A percentile compares a stretch with the other conserved stretches of the same genome.
Evolutionary conservation across 495 filamentous ascomycete genomes (phyloP).

Genomic region (Immersiella caudata): DNA sequence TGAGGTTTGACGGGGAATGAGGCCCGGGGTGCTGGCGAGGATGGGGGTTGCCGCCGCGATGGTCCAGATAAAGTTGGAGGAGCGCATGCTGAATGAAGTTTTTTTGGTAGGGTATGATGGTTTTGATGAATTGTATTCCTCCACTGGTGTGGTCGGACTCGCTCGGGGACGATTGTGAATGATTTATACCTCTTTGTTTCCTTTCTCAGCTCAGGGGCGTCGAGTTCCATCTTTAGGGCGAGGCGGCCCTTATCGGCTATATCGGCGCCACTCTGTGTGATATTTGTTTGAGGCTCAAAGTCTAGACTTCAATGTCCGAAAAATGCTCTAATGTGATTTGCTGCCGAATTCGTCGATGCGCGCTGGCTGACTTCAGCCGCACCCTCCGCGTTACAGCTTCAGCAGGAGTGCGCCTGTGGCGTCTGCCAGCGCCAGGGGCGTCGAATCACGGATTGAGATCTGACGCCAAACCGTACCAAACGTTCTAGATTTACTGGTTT

Average conservation of each 20-base stretch:
- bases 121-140: too few species aligned
- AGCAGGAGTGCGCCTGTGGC: not conserved
- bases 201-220: not conserved
- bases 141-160: too few species aligned
- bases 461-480: not conserved
- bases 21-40: not conserved
- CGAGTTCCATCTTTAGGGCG: too few species aligned
- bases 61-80: not conserved
- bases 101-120: too few species aligned
- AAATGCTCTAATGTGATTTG: conserved; percentile 1
- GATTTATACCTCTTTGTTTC: too few species aligned
- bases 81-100: not conserved
- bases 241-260: not conserved
- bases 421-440: conserved; percentile 2
- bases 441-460: not conserved
- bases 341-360: not conserved
- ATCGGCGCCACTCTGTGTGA: conserved; percentile 2
- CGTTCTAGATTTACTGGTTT: too few species aligned
- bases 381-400: not conserved
- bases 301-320: conserved; percentile 5
- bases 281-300: conserved; percentile 11
- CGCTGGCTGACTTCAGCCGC: conserved; percentile 5
- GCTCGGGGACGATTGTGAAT: too few species aligned
- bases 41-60: not conserved
- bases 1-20: not conserved